Evolutionary conservation across 2,329 filamentous ascomycete genomes (phyloP).

Genomic region (Pyricularia pennisetigena): DNA sequence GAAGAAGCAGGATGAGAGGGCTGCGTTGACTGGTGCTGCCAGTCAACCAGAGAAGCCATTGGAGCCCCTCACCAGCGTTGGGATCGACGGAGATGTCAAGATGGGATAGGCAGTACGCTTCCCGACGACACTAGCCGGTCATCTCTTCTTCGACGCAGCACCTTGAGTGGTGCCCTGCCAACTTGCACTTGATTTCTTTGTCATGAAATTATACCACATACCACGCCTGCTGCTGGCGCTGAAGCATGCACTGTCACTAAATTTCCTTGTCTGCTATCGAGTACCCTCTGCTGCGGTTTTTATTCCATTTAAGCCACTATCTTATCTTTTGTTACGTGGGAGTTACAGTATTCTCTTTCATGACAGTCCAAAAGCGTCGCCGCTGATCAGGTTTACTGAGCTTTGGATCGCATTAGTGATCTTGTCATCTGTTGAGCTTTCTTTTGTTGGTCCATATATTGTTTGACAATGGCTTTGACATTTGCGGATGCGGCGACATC

Average conservation of each 20-base stretch:
- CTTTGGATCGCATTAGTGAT: no score
- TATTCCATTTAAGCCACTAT: not conserved
- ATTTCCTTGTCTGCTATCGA: not conserved
- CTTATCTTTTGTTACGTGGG: not conserved
- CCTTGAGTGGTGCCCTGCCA: no score
- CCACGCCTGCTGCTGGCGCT: not conserved
- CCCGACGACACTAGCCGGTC: no score
- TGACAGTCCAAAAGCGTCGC: not conserved
- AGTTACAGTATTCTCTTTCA: not conserved
- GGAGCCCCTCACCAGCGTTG: constrained; percentile 4
- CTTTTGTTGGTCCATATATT: not conserved
- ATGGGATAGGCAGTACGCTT: constrained; percentile 10
- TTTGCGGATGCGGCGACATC: not conserved
- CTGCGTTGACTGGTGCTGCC: constrained; percentile 10
- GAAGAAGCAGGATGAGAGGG: constrained; percentile 22
- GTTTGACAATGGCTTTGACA: not conserved
- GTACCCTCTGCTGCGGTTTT: not conserved
- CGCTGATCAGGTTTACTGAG: not conserved
- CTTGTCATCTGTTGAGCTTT: not conserved
- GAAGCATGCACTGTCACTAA: not conserved
- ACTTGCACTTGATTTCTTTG: not conserved
- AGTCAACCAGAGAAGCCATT: not conserved
- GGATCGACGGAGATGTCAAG: constrained; percentile 9
- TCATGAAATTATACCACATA: not conserved
- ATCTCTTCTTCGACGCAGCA: no score